These are phyloP conservation scores for Pseudognaphalium luteoalbum DNA, from an alignment of 129 eudicot genomes.

Conservation along the genomic window DNA sequence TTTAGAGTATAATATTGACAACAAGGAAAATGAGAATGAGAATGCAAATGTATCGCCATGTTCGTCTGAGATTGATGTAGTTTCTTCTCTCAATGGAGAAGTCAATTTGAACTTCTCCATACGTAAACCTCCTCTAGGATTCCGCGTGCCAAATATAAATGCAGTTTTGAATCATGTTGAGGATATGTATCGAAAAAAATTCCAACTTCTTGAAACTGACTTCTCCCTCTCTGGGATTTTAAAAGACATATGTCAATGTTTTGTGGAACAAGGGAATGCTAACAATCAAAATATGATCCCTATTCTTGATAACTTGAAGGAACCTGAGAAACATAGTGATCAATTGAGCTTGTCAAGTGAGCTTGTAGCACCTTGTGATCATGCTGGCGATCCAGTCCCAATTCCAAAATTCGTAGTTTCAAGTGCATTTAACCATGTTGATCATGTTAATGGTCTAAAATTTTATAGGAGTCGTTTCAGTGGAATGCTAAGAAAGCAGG, in stretches of 20 bases:
- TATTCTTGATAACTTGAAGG: slow-evolving; percentile 9
- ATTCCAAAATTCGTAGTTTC: slow-evolving; percentile 35
- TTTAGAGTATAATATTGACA: slow-evolving; percentile 19
- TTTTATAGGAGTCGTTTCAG: background rate
- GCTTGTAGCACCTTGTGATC: background rate
- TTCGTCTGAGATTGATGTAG: slow-evolving; percentile 41
- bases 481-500: slow-evolving; percentile 17
- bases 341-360: background rate
- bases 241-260: slow-evolving; percentile 40
- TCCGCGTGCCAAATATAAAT: slow-evolving; percentile 37
- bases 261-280: slow-evolving; percentile 30
- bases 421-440: slow-evolving; percentile 17
- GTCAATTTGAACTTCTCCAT: slow-evolving; percentile 40
- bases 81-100: slow-evolving; percentile 45
- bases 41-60: slow-evolving; percentile 21
- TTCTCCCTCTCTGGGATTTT: slow-evolving; percentile 35
- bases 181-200: slow-evolving; percentile 32
- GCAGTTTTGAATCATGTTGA: slow-evolving; percentile 43
- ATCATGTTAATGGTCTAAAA: background rate
- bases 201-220: slow-evolving; percentile 25
- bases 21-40: slow-evolving; percentile 27
- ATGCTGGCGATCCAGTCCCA: slow-evolving; percentile 22
- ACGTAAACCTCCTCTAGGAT: slow-evolving; percentile 29
- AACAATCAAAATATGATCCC: slow-evolving; percentile 9
- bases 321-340: slow-evolving; percentile 12